Evolutionary conservation across 257 asterid genomes (phyloP).

Genomic region (Nicotiana undulata): DNA sequence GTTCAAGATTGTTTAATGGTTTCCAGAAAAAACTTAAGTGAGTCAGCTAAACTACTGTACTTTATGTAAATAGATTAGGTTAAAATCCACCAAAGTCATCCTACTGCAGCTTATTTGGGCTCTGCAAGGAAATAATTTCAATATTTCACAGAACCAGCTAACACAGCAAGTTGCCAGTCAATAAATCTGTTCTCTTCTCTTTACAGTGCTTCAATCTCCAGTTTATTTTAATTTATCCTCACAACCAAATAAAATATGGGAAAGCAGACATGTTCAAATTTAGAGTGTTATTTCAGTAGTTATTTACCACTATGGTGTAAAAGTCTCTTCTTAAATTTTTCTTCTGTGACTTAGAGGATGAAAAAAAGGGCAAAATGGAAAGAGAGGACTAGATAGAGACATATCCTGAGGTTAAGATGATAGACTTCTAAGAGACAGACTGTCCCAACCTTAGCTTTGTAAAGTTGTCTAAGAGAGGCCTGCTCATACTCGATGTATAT

Average conservation of each 20-base stretch:
- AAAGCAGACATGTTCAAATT: neutral
- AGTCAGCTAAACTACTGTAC: neutral
- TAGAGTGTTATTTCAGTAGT: neutral
- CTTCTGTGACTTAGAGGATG: neutral
- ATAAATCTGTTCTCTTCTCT: neutral
- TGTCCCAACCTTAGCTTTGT: conserved; percentile 64
- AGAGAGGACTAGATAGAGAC: neutral
- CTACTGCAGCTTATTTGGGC: neutral
- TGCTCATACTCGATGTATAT: conserved; percentile 85
- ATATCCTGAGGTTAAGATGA: neutral
- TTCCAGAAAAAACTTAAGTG: neutral
- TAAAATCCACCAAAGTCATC: neutral
- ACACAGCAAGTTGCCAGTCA: neutral
- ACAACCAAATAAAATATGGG: neutral
- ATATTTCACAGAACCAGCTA: neutral
- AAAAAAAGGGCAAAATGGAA: neutral
- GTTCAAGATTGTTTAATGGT: neutral
- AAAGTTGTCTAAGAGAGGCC: conserved; percentile 90
- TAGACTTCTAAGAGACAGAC: neutral
- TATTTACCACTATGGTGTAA: neutral
- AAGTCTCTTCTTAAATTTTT: neutral
- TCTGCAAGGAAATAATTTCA: neutral
- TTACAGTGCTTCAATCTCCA: neutral
- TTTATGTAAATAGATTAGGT: neutral
- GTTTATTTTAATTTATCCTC: neutral